A percentile compares a stretch with the other conserved stretches of the same genome.
Conservation (phyloP, 164 flowering plant genomes). For the Saururus chinensis region DNA sequence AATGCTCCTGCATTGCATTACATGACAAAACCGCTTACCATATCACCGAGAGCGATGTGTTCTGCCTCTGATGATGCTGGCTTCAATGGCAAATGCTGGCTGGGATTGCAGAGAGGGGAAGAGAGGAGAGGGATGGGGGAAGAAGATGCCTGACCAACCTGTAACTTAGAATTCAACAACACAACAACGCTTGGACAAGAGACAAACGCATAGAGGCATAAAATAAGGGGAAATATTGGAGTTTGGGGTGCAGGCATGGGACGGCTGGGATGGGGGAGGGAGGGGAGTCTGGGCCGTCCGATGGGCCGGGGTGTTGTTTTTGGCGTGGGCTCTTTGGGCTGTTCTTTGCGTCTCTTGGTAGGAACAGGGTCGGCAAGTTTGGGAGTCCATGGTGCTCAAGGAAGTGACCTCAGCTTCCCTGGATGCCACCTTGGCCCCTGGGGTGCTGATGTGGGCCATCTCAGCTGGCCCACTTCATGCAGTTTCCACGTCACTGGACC, state of each 20-base stretch:
- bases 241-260: not conserved
- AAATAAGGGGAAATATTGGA: not conserved
- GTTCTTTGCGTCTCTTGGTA: conserved; percentile 54
- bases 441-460: not conserved
- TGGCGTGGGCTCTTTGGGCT: conserved; percentile 69
- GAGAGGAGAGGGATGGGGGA: conserved; percentile 8
- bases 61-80: too few species aligned
- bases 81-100: not conserved
- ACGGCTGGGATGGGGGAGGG: conserved; percentile 22
- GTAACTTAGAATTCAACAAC: conserved; percentile 60
- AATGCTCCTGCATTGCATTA: not conserved
- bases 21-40: not conserved
- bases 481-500: too few species aligned
- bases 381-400: conserved; percentile 10
- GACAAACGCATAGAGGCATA: conserved; percentile 26
- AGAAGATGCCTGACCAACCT: conserved; percentile 24
- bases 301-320: conserved; percentile 13
- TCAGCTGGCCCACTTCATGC: too few species aligned
- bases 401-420: not conserved
- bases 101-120: conserved; percentile 1
- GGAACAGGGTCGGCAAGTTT: conserved; percentile 21
- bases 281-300: conserved; percentile 27
- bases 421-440: not conserved
- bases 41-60: not conserved
- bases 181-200: conserved; percentile 26